Base-by-base conservation (phyloP, 176 grass and related monocot species). In the Musa acuminata region DNA sequence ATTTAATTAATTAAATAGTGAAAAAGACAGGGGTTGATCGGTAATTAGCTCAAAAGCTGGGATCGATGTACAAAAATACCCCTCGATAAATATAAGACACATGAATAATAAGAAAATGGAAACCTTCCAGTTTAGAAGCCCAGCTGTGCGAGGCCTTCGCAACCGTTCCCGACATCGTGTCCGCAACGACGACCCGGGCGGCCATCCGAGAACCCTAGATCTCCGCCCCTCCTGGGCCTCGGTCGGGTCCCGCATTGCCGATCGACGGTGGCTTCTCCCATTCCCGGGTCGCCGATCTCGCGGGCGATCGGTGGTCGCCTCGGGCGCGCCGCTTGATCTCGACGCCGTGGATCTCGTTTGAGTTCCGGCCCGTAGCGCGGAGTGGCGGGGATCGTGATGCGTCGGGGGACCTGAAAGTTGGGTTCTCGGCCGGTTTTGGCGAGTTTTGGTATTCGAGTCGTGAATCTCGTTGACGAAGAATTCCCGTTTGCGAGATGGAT, bases 401-500 rank as follows among this genome's bases (percentile, higher is more conserved):
- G 57, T 17, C 16, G 16, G 57, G 14, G 16, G 26, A 48, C 8
- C 23, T 68, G 24, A 68, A 68, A 43, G 25, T 68, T 68, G 12
- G 0, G 11, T 68, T 29, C 2, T 11, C 35, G 22, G 65, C 7
- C 57, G 19, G 3, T 60, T 60, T 68, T 35, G 26, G 22, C 9
- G 2, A 1, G 1, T 35, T 68, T 68, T 43, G 26, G 17, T 60
- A 19, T 19, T 27, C 9, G 13, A 35, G 26, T 43, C 35, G 10
- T 35, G 26, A 26, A 14, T 68, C 65, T 26, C 25, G 14, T 13
- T 11, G 9, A 23, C 5, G 64, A 11, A 11, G 8, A 13, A 43
- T 43, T 43, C 35, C 3, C 35, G 12, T 67, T 65, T 8, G 11
- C 64, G 72, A 80, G 75, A 96, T 96, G 92, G 89, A 96, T 89